Conservation (phyloP, 2,329 filamentous ascomycete genomes). For the Epichloe sibirici region DNA sequence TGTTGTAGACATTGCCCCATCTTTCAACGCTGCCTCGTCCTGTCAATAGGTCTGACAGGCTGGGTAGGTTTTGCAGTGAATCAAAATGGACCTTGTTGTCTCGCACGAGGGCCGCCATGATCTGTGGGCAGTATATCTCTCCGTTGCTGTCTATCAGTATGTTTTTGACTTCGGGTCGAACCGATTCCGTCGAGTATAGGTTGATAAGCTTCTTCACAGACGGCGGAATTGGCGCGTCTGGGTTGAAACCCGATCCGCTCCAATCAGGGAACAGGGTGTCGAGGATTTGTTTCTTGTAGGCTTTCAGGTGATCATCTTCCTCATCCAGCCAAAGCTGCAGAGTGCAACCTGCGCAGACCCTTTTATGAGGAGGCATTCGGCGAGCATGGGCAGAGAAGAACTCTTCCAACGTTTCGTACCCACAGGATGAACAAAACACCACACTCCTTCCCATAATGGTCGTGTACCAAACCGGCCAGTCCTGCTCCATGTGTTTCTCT, state of each 20-base stretch:
- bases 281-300: slow-evolving; percentile 9
- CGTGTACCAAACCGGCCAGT: slow-evolving; percentile 15
- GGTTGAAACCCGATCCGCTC: slow-evolving; percentile 16
- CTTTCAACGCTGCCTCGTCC: neutral
- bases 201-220: slow-evolving; percentile 11
- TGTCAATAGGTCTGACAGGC: slow-evolving; percentile 11
- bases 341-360: slow-evolving; percentile 19
- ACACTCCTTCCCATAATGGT: slow-evolving; percentile 13
- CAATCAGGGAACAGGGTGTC: slow-evolving; percentile 16
- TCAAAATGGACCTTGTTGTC: slow-evolving; percentile 18
- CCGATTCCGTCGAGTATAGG: slow-evolving; percentile 9
- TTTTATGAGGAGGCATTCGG: slow-evolving; percentile 4
- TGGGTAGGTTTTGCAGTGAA: slow-evolving; percentile 18
- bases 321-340: slow-evolving; percentile 19
- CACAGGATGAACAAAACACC: slow-evolving; percentile 23
- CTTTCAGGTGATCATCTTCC: slow-evolving; percentile 18
- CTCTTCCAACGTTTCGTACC: slow-evolving; percentile 19
- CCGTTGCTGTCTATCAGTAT: slow-evolving; percentile 9
- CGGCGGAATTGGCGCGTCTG: slow-evolving; percentile 17
- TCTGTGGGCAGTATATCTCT: neutral
- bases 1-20: slow-evolving; percentile 4
- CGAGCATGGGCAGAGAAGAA: slow-evolving; percentile 14
- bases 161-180: slow-evolving; percentile 4
- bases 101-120: slow-evolving; percentile 8
- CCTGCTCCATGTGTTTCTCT: slow-evolving; percentile 7